phyloP scores from a whole-genome alignment of 768 basidiomycete genomes.

The Tylopilus plumbeoviolaceoides region DNA sequence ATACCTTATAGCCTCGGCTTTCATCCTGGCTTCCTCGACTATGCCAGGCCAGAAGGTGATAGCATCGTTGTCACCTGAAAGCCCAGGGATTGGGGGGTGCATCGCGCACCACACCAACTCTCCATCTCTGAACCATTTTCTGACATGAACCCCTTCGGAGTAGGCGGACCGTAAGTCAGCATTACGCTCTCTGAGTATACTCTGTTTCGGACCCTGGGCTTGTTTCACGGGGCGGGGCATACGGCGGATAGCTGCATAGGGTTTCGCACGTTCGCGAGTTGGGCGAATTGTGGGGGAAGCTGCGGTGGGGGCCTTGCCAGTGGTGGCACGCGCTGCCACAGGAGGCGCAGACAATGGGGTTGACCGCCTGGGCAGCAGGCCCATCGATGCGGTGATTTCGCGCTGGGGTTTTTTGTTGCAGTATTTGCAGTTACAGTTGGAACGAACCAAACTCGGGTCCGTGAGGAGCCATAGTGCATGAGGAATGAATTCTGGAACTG shows the following conservation, averaged over 20 bases:
- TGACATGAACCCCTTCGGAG: constrained; percentile 41
- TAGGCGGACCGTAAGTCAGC: constrained; percentile 60
- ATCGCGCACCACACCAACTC: constrained; percentile 73
- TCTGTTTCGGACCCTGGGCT: constrained; percentile 39
- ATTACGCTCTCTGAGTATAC: constrained; percentile 59
- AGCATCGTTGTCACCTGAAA: constrained; percentile 34
- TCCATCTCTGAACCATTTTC: constrained; percentile 61
- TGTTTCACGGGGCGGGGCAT: constrained; percentile 33
- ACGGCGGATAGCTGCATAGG: constrained; percentile 41
- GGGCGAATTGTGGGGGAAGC: constrained; percentile 5
- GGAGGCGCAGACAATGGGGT: constrained; percentile 30
- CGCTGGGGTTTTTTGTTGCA: constrained; percentile 67
- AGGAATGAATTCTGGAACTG: constrained; percentile 80
- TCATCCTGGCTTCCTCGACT: constrained; percentile 54
- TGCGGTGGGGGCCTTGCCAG: constrained; percentile 8
- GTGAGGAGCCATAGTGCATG: constrained; percentile 77
- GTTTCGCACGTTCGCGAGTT: constrained; percentile 27
- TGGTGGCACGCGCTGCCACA: constrained; percentile 9
- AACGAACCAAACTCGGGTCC: constrained; percentile 43
- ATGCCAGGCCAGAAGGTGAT: constrained; percentile 75
- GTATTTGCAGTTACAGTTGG: constrained; percentile 71
- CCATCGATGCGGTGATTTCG: constrained; percentile 62
- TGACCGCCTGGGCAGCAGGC: constrained; percentile 36
- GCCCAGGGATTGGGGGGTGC: constrained; percentile 43
- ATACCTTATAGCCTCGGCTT: constrained; percentile 38